These are phyloP conservation scores for Colletotrichum tabaci DNA, from an alignment of 2,329 filamentous ascomycete species.

Conservation along the genomic window DNA sequence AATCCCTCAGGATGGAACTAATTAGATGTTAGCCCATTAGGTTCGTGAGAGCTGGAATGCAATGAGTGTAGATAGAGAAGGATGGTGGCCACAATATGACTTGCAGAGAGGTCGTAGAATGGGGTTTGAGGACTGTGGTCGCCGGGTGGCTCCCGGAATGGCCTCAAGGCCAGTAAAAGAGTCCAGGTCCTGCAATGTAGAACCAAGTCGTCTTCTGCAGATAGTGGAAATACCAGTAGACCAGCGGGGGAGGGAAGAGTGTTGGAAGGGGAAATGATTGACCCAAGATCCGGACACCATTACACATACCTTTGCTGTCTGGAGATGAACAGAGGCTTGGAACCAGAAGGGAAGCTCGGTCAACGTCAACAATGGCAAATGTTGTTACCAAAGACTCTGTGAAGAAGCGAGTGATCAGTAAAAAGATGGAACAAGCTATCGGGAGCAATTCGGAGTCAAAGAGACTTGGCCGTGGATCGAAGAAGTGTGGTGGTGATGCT, in stretches of 20 bases:
- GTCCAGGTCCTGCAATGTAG: not conserved
- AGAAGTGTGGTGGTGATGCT: slow-evolving; percentile 60
- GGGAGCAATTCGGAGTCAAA: slow-evolving; percentile 63
- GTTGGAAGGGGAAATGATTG: not conserved
- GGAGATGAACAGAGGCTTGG: slow-evolving; percentile 47
- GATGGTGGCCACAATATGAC: too few species aligned
- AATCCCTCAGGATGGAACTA: not conserved
- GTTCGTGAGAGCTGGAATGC: slow-evolving; percentile 22
- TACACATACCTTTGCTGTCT: slow-evolving; percentile 37
- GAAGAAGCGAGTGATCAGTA: slow-evolving; percentile 69
- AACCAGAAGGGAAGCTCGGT: slow-evolving; percentile 35
- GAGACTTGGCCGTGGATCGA: slow-evolving; percentile 54
- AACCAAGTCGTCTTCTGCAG: not conserved
- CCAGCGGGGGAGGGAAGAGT: too few species aligned
- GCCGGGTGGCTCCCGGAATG: not conserved
- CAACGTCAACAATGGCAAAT: slow-evolving; percentile 55
- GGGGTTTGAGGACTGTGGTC: not conserved
- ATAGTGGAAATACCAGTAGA: not conserved
- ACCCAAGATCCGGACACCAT: slow-evolving; percentile 7
- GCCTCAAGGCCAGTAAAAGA: not conserved
- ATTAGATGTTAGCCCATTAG: slow-evolving; percentile 1
- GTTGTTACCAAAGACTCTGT: slow-evolving; percentile 67
- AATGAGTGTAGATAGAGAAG: not conserved
- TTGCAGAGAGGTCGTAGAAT: too few species aligned
- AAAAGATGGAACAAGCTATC: slow-evolving; percentile 73